Conservation (phyloP, 331 rosid genomes). For the Acacia concinna region DNA sequence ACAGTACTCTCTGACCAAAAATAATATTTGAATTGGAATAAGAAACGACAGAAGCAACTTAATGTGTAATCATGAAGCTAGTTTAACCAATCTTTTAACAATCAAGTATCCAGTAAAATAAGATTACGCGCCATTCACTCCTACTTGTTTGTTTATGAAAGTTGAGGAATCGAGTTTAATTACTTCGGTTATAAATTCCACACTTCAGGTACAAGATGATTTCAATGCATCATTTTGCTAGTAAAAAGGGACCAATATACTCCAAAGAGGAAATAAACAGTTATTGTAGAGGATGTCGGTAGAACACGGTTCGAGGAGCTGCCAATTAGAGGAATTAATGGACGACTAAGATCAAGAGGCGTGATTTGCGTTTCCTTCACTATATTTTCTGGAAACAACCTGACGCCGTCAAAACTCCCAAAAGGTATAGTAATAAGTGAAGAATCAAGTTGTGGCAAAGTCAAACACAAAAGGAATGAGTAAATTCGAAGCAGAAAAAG, state of each 20-base stretch:
- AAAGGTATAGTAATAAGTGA: neutral
- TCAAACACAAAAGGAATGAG: neutral
- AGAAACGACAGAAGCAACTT: neutral
- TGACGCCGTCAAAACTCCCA: neutral
- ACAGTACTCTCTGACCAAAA: neutral
- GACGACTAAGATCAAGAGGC: slow-evolving; percentile 3
- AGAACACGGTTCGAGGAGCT: neutral
- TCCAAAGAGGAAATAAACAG: neutral
- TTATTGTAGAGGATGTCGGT: neutral
- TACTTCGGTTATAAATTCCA: neutral
- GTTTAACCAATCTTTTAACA: neutral
- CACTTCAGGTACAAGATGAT: neutral
- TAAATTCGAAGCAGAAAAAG: slow-evolving; percentile 3
- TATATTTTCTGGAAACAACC: neutral
- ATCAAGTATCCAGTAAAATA: neutral
- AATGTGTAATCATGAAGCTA: neutral
- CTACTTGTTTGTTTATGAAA: neutral
- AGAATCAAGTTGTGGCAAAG: neutral
- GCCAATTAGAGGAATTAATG: neutral
- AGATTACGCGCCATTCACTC: neutral
- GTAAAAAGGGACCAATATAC: neutral
- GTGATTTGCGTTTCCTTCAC: neutral
- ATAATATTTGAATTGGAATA: neutral
- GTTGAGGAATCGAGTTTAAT: neutral
- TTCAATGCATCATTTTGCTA: neutral